Conservation (phyloP, 2,329 filamentous ascomycete species). For the Fusarium dimerum region DNA sequence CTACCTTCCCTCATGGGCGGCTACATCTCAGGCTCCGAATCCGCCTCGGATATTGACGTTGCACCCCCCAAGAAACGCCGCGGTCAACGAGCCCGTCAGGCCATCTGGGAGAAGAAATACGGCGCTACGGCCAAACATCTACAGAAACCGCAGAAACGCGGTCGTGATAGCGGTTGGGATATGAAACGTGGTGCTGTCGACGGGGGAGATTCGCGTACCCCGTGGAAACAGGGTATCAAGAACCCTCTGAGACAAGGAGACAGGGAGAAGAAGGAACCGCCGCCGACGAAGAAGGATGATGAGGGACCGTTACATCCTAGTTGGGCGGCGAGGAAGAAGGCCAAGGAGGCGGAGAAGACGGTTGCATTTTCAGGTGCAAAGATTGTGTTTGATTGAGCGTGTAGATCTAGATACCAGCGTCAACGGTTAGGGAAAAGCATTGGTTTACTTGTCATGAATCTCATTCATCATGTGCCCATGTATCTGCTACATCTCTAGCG, state of each 20-base stretch:
- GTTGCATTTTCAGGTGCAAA: slow-evolving; percentile 58
- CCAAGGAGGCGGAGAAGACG: slow-evolving; percentile 56
- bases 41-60: slow-evolving; percentile 66
- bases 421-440: slow-evolving; percentile 21
- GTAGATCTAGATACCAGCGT: slow-evolving; percentile 18
- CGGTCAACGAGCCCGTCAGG: slow-evolving; percentile 76
- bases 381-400: slow-evolving; percentile 55
- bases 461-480: not conserved
- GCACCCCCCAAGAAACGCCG: slow-evolving; percentile 69
- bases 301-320: slow-evolving; percentile 62
- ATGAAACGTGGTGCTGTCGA: slow-evolving; percentile 56
- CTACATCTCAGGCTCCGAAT: slow-evolving; percentile 77
- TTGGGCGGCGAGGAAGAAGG: slow-evolving; percentile 65
- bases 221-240: slow-evolving; percentile 55
- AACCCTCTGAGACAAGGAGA: slow-evolving; percentile 31
- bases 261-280: slow-evolving; percentile 15
- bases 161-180: slow-evolving; percentile 59
- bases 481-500: not conserved
- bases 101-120: slow-evolving; percentile 80
- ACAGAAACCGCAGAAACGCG: slow-evolving; percentile 39
- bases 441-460: not conserved
- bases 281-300: slow-evolving; percentile 44
- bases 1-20: slow-evolving; percentile 76
- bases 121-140: slow-evolving; percentile 70
- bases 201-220: slow-evolving; percentile 41